Conservation (phyloP, 306 rosid genomes). For the Sicyos baderoa region DNA sequence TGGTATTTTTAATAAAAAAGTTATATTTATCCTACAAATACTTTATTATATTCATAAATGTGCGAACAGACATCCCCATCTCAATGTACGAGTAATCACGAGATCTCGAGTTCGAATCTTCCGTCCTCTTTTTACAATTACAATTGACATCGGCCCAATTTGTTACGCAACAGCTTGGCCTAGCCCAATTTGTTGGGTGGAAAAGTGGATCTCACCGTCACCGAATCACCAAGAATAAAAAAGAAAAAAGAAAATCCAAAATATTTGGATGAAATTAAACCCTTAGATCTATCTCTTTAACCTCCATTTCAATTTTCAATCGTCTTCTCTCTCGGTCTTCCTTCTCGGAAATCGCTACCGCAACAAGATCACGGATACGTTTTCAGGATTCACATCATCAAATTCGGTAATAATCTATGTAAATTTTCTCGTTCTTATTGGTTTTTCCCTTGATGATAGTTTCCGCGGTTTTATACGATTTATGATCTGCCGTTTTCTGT, state of each 20-base stretch:
- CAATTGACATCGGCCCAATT: not conserved
- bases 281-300: not conserved
- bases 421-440: not conserved
- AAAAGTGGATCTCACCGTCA: conserved; percentile 15
- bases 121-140: not conserved
- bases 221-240: not conserved
- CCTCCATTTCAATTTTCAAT: not conserved
- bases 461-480: not conserved
- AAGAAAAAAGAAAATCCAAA: not conserved
- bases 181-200: not conserved
- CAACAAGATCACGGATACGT: conserved; percentile 7
- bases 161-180: not conserved
- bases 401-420: conserved; percentile 11
- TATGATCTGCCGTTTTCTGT: conserved; percentile 13
- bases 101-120: too few species aligned
- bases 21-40: too few species aligned
- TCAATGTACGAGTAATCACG: too few species aligned
- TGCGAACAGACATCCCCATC: too few species aligned
- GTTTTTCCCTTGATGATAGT: not conserved
- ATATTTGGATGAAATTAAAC: conserved; percentile 18
- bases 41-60: too few species aligned
- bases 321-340: conserved; percentile 9
- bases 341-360: conserved; percentile 34
- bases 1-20: too few species aligned
- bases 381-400: not conserved